Evolutionary conservation across 345 rosid species (phyloP), one percentile per base, ranked within the genome.

Genomic region (Populus simonii): DNA sequence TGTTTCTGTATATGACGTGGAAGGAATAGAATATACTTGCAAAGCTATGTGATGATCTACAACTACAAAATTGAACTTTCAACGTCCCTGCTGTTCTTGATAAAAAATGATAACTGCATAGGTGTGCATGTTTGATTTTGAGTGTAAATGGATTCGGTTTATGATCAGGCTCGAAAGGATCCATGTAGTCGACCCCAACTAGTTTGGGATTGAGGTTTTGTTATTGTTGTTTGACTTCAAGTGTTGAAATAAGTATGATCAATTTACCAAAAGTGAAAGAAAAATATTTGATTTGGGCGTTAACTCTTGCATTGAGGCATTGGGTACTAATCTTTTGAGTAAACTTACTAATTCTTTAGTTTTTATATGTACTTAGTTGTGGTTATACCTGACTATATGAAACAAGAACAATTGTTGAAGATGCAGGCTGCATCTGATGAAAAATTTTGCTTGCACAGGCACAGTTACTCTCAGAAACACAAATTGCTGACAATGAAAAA

Each of bases 401-500:
- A 8, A 15, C 17, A 27, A 27, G 25, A 49, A 51, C 41, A 20
- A 8, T 45, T n/a, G 39, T 31, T 71, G 65, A 71, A 41, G 61
- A 65, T 39, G 7, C 47, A 39, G 55, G 53, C 61, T 68, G 27
- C 27, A 49, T 81, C 59, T 78, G 68, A 59, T 76, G 78, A 74
- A 71, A 10, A 13, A 29, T 76, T 77, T 71, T 78, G 43, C 31
- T 76, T 57, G 22, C 70, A 53, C 82, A 94, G 98, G 89, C 84
- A 85, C 85, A 83, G 72, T 81, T 94, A 76, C 79, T 78, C 72
- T 88, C 92, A 80, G 92, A 94, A 84, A 85, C 83, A 68, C 70
- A 86, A 74, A 81, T 86, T 23, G 86, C 87, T 20, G 94, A 92
- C 82, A 87, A 82, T 81, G 85, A 87, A 70, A 87, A 76, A 77